Base-by-base conservation (phyloP, 2,329 filamentous ascomycete species). In the Fusarium oxysporum region DNA sequence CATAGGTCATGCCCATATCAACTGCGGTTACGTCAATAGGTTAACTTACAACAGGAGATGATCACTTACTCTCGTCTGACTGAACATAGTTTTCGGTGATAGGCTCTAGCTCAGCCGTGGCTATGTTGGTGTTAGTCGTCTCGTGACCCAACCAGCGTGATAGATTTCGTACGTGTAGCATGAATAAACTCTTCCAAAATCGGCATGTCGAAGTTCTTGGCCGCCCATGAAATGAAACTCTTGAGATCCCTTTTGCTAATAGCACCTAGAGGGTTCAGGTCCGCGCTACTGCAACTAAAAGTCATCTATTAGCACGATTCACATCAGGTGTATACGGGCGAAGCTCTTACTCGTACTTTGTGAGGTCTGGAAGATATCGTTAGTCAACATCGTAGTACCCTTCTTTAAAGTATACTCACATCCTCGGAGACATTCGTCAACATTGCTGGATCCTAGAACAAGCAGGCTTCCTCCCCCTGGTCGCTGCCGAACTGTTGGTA, bases 121-220 rank as follows among this genome's bases (percentile, higher is more conserved):
- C 66, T 69, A 23, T 35, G 8, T 19, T 14, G 6, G 3, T 35
- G 48, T 51, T 19, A 51, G 48, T n/a, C 40, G 35, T 69, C 33
- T 37, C 2, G 13, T 28, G 16, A 6, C 19, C 8, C n/a, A 25
- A 33, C n/a, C 6, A 23, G 28, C 6, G 30, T 30, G 7, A 4
- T 44, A 30, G 33, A 45, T 0, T 14, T 35, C 48, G 86, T 88
- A 16, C 88, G 88, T 1, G 82, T 84, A 2, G 88, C 90, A 48
- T 86, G 82, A 51, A 93, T 81, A 79, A 93, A 93, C 14, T 89
- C 86, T 16, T 86, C 80, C 25, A 93, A 83, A 54, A 92, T 88
- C 1, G 90, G 90, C 6, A 93, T 83, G 7, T 85, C 79, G 80
- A 92, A 92, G 33, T 84, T 81, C 40, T 81, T 81, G 33, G 83